Evolutionary conservation across 108 stramenopile species (phyloP), one percentile per base, ranked within the genome.

Genomic region (Halocafeteria seosinensis): DNA sequence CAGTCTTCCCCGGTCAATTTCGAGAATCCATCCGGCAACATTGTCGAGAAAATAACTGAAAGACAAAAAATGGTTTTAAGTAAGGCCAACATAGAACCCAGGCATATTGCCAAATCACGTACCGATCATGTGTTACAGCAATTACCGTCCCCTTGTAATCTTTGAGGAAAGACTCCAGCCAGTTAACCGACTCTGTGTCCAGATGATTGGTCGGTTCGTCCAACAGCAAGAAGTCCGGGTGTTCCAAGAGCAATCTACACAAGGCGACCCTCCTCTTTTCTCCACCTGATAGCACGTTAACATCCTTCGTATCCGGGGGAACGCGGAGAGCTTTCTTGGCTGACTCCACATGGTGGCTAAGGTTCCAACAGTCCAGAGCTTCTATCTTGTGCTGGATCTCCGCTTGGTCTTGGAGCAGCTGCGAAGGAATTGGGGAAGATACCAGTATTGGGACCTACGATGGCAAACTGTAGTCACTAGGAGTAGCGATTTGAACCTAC

Each of bases 181-280:
- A 90, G 33, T 65, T 60, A 62, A 90, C 86, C 21, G 73, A 69
- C 69, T 83, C 82, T 50, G 74, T 75, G 65, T 90, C 89, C 31
- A 85, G 58, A 61, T 84, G 84, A 50, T 83, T 83, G 11, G 84
- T 84, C 17, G 82, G 82, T 61, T 91, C 90, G 64, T 91, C 90
- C 37, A 89, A 74, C 25, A 91, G 82, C 24, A 89, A 69, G 84
- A 92, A 81, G 68, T 95, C 89, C 62, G 91, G 86, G 66, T 85
- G 85, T 36, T 73, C 79, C 26, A 92, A 72, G 69, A 91, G 66
- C 38, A 90, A 66, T 26, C 82, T 74, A 55, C 87, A 89, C 28
- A 95, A 76, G 23, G 88, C 85, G 5, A 91, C 87, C 62, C 95
- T 94, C 93, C 95, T 93, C 71, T 91, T 89, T 94, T 94, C 95